These are phyloP conservation scores for Dunaliella primolecta DNA, from an alignment of 139 green algal genomes.

Conservation along the genomic window DNA sequence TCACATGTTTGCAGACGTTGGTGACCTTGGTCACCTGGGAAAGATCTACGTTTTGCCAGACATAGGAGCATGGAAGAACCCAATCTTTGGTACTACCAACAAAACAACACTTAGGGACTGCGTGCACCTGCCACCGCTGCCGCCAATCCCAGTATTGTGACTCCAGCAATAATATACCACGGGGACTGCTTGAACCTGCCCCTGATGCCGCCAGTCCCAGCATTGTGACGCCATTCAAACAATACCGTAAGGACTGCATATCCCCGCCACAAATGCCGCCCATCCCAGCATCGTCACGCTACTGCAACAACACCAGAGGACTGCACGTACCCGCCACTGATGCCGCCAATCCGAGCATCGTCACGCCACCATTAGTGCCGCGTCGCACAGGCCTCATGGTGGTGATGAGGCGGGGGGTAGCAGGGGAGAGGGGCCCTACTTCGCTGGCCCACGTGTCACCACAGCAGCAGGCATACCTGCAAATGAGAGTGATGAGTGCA, in stretches of 20 bases:
- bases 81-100: too few relatives aligned
- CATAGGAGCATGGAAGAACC: too few relatives aligned
- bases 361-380: slow-evolving; percentile 88
- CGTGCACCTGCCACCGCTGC: too few relatives aligned
- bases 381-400: slow-evolving; percentile 55
- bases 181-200: too few relatives aligned
- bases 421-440: slow-evolving; percentile 73
- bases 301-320: slow-evolving; percentile 77
- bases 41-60: too few relatives aligned
- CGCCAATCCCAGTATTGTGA: slow-evolving; percentile 60
- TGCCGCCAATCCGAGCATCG: slow-evolving; percentile 63
- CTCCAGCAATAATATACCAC: not conserved
- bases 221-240: slow-evolving; percentile 25
- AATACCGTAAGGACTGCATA: not conserved
- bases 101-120: too few relatives aligned
- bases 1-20: too few relatives aligned
- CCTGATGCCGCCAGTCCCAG: slow-evolving; percentile 68
- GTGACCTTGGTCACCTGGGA: too few relatives aligned
- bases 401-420: slow-evolving; percentile 80
- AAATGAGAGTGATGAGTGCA: too few relatives aligned
- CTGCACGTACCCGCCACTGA: slow-evolving; percentile 62
- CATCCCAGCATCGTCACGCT: slow-evolving; percentile 77
- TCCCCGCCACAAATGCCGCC: slow-evolving; percentile 40
- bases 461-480: slow-evolving; percentile 80
- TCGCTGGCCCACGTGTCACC: slow-evolving; percentile 92